phyloP scores from a whole-genome alignment of 2,329 filamentous ascomycete species.

The Sphaerulina musiva region DNA sequence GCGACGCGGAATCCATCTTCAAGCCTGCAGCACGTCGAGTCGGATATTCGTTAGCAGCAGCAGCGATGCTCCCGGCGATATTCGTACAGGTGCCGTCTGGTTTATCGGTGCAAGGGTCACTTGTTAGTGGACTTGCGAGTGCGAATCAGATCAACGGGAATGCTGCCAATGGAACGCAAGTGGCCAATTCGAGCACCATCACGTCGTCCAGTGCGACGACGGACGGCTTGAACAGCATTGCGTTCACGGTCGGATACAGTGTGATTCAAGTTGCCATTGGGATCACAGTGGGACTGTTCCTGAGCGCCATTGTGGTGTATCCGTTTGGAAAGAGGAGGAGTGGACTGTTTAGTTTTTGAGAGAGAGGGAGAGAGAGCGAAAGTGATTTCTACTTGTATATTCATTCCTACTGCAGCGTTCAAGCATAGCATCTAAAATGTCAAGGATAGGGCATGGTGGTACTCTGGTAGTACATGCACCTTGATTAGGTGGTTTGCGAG shows the following conservation, averaged over 20 bases:
- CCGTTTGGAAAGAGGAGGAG: slow-evolving; percentile 45
- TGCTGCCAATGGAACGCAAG: slow-evolving; percentile 41
- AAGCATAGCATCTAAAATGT: no score
- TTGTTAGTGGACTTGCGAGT: slow-evolving; percentile 52
- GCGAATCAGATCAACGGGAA: slow-evolving; percentile 49
- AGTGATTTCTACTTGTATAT: neutral
- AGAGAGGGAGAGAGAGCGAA: no score
- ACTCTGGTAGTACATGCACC: no score
- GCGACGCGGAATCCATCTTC: slow-evolving; percentile 28
- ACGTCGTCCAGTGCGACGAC: slow-evolving; percentile 14
- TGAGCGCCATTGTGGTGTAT: slow-evolving; percentile 45
- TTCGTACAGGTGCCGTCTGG: slow-evolving; percentile 62
- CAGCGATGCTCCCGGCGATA: slow-evolving; percentile 79
- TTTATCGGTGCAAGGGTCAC: slow-evolving; percentile 51
- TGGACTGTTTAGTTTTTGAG: slow-evolving; percentile 38
- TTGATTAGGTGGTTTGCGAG: no score
- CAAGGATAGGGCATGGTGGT: no score
- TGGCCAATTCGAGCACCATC: slow-evolving; percentile 34
- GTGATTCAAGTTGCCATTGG: slow-evolving; percentile 48
- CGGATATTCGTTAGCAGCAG: slow-evolving; percentile 73
- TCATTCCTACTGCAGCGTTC: neutral
- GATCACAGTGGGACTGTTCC: slow-evolving; percentile 46
- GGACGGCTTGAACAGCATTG: slow-evolving; percentile 37
- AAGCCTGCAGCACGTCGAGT: slow-evolving; percentile 40
- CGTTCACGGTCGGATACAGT: slow-evolving; percentile 43